Evolutionary conservation across 2,329 filamentous ascomycete species (phyloP).

Genomic region (Aspergillus uvarum): DNA sequence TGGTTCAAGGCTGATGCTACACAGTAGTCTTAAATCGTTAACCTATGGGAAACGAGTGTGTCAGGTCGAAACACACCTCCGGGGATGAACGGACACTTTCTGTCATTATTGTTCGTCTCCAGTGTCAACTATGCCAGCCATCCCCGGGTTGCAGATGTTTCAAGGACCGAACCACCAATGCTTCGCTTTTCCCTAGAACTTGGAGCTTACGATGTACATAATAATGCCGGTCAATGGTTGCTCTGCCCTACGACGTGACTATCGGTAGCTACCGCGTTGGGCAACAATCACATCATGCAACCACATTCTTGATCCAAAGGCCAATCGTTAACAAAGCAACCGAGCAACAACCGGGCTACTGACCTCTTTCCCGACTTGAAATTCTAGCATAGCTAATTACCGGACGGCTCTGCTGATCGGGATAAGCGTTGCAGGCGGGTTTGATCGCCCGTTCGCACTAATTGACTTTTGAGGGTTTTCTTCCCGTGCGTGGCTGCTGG

Average conservation of each 20-base stretch:
- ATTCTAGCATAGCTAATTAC: neutral
- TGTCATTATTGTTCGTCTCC: no score
- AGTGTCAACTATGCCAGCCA: no score
- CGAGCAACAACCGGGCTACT: neutral
- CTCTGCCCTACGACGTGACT: neutral
- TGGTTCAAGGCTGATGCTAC: neutral
- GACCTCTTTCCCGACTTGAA: neutral
- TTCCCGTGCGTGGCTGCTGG: neutral
- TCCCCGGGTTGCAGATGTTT: neutral
- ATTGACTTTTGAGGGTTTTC: neutral
- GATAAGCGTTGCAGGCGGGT: neutral
- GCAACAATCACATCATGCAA: conserved; percentile 18
- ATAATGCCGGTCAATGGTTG: neutral
- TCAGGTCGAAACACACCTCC: neutral
- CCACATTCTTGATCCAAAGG: conserved; percentile 1
- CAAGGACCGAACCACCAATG: neutral
- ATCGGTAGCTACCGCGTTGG: conserved; percentile 9
- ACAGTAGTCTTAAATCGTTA: neutral
- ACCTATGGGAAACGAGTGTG: neutral
- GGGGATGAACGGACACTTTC: neutral
- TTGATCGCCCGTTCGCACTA: neutral
- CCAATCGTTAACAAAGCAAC: conserved; percentile 5
- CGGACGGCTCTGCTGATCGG: neutral
- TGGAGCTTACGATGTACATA: neutral
- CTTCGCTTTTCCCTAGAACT: neutral